These are phyloP conservation scores for Paramecium primaurelia DNA, from an alignment of 73 alveolate species.

Conservation along the genomic window DNA sequence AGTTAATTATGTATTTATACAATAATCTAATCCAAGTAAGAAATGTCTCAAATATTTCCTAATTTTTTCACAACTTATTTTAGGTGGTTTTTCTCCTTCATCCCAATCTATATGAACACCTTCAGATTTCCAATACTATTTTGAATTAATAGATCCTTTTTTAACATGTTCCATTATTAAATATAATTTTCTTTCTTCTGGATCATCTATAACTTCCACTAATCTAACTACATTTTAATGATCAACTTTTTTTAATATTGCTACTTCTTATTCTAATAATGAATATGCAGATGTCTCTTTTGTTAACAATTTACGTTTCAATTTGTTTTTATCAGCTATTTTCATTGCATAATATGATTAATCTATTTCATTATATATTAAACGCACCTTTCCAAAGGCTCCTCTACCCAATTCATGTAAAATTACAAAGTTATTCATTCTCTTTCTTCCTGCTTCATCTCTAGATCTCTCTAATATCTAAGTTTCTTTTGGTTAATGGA, in stretches of 20 bases:
- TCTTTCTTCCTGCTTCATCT: conserved; percentile 6
- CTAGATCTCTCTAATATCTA: neutral
- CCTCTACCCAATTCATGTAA: conserved; percentile 22
- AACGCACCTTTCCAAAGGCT: neutral
- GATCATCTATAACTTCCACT: conserved; percentile 79
- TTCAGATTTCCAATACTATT: conserved; percentile 12
- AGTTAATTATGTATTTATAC: neutral
- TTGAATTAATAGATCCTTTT: conserved; percentile 62
- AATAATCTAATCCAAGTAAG: conserved; percentile 58
- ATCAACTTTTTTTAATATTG: conserved; percentile 78
- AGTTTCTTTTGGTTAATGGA: neutral
- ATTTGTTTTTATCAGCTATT: neutral
- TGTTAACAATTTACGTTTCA: neutral
- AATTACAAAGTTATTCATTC: neutral
- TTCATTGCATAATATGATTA: neutral
- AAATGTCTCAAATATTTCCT: conserved; percentile 32
- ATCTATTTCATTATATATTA: neutral
- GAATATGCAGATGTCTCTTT: conserved; percentile 29
- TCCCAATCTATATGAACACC: neutral
- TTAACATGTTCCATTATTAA: conserved; percentile 73
- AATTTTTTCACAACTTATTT: neutral
- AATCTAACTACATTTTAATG: conserved; percentile 76
- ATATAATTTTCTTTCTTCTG: conserved; percentile 69
- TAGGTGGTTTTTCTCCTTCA: neutral
- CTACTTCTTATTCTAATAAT: conserved; percentile 70